Evolutionary conservation across 1,284 basidiomycete genomes (phyloP).

Genomic region (Fomitiporia mediterranea): DNA sequence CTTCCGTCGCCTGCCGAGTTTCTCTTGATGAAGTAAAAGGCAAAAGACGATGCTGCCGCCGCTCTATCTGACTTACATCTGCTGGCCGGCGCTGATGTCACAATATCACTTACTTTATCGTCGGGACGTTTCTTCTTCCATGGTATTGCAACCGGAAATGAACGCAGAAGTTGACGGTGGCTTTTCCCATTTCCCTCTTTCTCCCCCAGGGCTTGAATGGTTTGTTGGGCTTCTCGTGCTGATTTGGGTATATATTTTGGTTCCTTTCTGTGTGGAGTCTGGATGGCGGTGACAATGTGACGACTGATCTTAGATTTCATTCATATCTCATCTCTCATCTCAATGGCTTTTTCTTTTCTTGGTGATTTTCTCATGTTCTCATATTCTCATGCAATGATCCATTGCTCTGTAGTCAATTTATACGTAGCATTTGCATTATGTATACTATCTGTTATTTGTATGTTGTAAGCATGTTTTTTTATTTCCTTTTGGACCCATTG

Average conservation of each 20-base stretch:
- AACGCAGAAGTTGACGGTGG: neutral
- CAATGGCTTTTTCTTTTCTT: neutral
- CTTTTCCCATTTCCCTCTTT: neutral
- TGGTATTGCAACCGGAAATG: neutral
- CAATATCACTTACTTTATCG: neutral
- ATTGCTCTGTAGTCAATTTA: neutral
- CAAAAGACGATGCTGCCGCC: neutral
- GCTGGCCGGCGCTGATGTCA: neutral
- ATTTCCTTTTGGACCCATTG: neutral
- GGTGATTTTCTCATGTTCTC: too few relatives aligned
- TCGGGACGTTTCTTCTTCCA: neutral
- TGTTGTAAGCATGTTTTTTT: neutral
- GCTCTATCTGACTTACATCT: constrained; percentile 1
- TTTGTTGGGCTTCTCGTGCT: neutral
- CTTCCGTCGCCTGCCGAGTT: constrained; percentile 31
- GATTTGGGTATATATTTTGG: neutral
- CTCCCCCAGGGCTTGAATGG: neutral
- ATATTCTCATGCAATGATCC: too few relatives aligned
- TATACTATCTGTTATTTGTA: neutral
- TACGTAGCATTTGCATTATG: neutral
- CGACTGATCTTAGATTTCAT: constrained; percentile 1
- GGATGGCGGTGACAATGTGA: neutral
- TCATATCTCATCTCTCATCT: neutral
- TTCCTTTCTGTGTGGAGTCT: too few relatives aligned
- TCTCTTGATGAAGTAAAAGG: neutral